Base-by-base conservation (phyloP, 768 basidiomycete genomes). In the Tricholoma sp. region DNA sequence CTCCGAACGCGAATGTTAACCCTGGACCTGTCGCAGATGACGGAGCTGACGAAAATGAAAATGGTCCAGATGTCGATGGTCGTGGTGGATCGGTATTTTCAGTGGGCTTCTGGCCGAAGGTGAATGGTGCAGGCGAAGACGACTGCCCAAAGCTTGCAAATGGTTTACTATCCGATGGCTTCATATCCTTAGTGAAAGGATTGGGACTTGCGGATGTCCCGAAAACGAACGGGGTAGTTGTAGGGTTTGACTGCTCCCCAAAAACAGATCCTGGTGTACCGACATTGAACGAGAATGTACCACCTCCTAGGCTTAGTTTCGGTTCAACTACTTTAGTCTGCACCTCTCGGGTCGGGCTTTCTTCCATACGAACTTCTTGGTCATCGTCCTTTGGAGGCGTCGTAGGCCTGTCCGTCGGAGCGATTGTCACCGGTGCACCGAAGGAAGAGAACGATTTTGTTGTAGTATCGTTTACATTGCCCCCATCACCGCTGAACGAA, bases 361-460 rank as follows among this genome's bases (percentile, higher is more conserved):
- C 89, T 39, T 91, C 89, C 89, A 91, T 91, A 55, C 72, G 80
- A 60, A 87, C 80, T 57, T 89, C 89, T 50, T 84, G 79, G 45
- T 84, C 85, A 33, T 75, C 74, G 55, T 76, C 82, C 63, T 73
- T 78, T 3, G 89, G 89, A 9, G 88, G 87, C 0, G 88, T 89
- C 5, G 74, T 70, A n/a, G 87, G 76, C 18, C 85, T 75, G 28
- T 74, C 68, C 11, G 72, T 66, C 1, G 72, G 62, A 24, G 73
- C 51, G 10, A 72, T 60, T 12, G 64, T 53, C 32, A 62, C 61
- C 11, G 76, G 56, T 32, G 72, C 59, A 33, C 82, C 83, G 57
- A 89, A 88, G 12, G 73, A 41, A n/a, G 47, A 31, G 58, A 88
- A 87, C 10, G 79, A 66, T 61, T 83, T 83, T 53, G 66, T 75